Evolutionary conservation across 345 rosid species (phyloP), one percentile per base, ranked within the genome.

Genomic region (Hirschfeldia incana): DNA sequence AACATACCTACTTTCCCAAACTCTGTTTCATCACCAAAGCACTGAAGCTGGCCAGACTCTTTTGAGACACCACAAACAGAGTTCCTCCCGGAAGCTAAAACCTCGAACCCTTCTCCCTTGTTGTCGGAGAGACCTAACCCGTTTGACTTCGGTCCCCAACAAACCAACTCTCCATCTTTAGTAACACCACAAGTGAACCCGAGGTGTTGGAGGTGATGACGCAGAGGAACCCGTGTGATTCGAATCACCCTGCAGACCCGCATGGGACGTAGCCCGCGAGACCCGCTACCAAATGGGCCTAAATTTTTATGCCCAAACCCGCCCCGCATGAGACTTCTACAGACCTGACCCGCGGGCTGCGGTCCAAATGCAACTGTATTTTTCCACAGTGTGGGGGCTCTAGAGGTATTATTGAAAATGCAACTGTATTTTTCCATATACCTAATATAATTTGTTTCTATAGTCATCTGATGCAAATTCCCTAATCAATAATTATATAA

Each of bases 171-270:
- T 36, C 78, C 89, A 32, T 85, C 97, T 78, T 89, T 86, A 69
- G 88, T 87, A 65, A 83, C 77, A 37, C 98, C 98, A 84, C 98
- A 94, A 81, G 91, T 89, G 85, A 89, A 92, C 4, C 94, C 98
- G 98, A 94, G n/a, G 82, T 88, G 85, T 89, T 94, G 0, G 94
- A 85, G 64, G 90, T 73, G 76, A 94, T 86, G 72, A 96, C 96
- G 76, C 99, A 94, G 11, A 94, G 85, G 85, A 94, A 86, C 1
- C 91, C 98, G 21, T 21, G 21, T 21, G 21, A 21, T 21, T 21
- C 21, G 21, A 21, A 21, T 21, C 21, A 21, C 21, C 21, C 21
- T 21, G 21, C 21, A 21, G 21, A 21, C 21, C 21, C 21, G 21
- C 21, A 21, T 21, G 21, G 1, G 21, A 21, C 21, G 21, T 21